Conservation (phyloP, 495 filamentous ascomycete genomes). For the Aspergillus biplanus region DNA sequence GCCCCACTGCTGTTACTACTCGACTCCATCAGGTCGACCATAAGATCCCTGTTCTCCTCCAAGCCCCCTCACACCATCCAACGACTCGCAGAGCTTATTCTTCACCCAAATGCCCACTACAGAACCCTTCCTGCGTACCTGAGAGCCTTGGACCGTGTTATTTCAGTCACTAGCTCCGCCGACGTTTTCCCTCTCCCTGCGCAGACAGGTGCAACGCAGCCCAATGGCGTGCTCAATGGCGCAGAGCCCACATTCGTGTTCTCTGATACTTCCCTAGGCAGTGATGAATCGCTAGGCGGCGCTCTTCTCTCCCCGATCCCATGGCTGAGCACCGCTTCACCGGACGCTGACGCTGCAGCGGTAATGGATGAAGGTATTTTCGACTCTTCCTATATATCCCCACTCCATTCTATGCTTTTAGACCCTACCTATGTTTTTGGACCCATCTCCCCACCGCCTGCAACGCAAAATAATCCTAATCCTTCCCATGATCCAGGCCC, state of each 20-base stretch:
- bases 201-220: conserved; percentile 50
- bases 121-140: conserved; percentile 79
- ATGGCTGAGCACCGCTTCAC: conserved; percentile 64
- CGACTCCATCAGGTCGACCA: conserved; percentile 65
- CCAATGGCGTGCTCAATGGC: conserved; percentile 47
- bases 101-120: conserved; percentile 78
- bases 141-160: conserved; percentile 86
- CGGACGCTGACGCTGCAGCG: conserved; percentile 31
- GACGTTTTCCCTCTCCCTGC: conserved; percentile 81
- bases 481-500: neutral
- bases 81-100: conserved; percentile 88
- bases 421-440: neutral
- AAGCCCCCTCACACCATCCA: conserved; percentile 93
- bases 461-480: too few relatives aligned
- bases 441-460: neutral
- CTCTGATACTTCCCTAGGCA: conserved; percentile 57
- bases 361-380: conserved; percentile 22
- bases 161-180: conserved; percentile 83
- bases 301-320: conserved; percentile 93
- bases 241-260: conserved; percentile 37
- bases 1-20: conserved; percentile 65
- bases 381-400: neutral
- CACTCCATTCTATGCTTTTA: neutral
- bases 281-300: conserved; percentile 88
- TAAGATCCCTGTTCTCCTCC: conserved; percentile 67